phyloP scores from a whole-genome alignment of 1,284 basidiomycete species.

The Tilletia indica region DNA sequence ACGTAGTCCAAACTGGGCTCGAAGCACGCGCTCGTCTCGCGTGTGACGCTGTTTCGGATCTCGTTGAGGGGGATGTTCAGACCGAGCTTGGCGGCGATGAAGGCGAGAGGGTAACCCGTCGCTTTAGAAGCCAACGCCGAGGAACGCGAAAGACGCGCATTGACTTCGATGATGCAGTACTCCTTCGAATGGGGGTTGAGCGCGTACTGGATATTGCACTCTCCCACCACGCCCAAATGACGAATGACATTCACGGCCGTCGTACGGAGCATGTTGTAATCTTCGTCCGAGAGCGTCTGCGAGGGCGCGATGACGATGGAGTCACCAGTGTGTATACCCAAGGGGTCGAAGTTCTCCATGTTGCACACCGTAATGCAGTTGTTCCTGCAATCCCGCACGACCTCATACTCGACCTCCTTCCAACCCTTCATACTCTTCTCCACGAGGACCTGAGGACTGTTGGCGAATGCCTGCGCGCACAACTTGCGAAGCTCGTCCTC shows the following conservation, averaged over 20 bases:
- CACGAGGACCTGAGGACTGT: slow-evolving; percentile 91
- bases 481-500: slow-evolving; percentile 81
- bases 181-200: slow-evolving; percentile 91
- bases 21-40: slow-evolving; percentile 93
- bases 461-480: slow-evolving; percentile 80
- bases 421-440: slow-evolving; percentile 99
- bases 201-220: slow-evolving; percentile 99
- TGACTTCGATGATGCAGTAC: slow-evolving; percentile 99
- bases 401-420: slow-evolving; percentile 99
- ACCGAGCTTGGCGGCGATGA: slow-evolving; percentile 96
- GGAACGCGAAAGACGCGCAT: slow-evolving; percentile 96
- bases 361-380: slow-evolving; percentile 99
- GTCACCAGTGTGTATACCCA: slow-evolving; percentile 97
- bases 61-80: slow-evolving; percentile 95
- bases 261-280: slow-evolving; percentile 98
- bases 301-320: slow-evolving; percentile 98
- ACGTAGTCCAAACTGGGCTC: slow-evolving; percentile 96
- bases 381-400: slow-evolving; percentile 94
- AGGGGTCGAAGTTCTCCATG: slow-evolving; percentile 89
- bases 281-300: slow-evolving; percentile 80
- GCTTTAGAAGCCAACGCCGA: slow-evolving; percentile 98
- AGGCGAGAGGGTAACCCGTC: slow-evolving; percentile 95
- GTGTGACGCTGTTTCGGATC: slow-evolving; percentile 95
- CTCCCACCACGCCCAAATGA: slow-evolving; percentile 93
- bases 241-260: slow-evolving; percentile 97